Evolutionary conservation across 176 grass and related monocot genomes (phyloP).

Genomic region (Oryza nivara): DNA sequence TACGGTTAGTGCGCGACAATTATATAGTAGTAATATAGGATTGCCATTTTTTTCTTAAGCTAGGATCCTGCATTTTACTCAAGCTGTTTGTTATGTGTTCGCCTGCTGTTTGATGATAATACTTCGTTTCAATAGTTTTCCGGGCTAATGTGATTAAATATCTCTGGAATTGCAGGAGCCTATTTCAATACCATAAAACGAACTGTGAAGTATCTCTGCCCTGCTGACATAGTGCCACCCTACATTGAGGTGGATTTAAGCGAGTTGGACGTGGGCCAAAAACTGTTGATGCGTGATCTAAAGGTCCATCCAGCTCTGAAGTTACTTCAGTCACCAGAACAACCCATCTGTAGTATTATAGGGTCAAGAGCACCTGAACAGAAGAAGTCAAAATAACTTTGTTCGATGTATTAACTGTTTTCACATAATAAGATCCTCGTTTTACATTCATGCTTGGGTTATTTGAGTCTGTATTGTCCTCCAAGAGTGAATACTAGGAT

Average conservation of each 20-base stretch:
- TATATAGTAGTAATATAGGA: too few relatives aligned
- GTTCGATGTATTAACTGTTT: not conserved
- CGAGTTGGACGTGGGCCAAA: slow-evolving; percentile 81
- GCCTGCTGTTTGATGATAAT: not conserved
- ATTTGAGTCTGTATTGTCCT: slow-evolving; percentile 31
- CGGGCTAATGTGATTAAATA: slow-evolving; percentile 11
- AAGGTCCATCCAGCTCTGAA: slow-evolving; percentile 80
- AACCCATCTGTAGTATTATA: slow-evolving; percentile 66
- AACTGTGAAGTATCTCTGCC: slow-evolving; percentile 89
- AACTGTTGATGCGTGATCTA: slow-evolving; percentile 76
- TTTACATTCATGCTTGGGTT: slow-evolving; percentile 6
- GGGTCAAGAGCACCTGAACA: too few relatives aligned
- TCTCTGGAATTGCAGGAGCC: slow-evolving; percentile 59
- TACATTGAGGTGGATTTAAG: slow-evolving; percentile 98
- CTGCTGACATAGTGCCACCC: slow-evolving; percentile 94
- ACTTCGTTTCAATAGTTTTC: not conserved
- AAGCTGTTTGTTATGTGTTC: not conserved
- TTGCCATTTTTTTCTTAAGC: too few relatives aligned
- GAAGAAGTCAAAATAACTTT: slow-evolving; percentile 74
- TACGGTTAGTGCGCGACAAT: too few relatives aligned
- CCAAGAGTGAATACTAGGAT: slow-evolving; percentile 6
- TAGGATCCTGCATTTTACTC: not conserved
- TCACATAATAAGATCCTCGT: slow-evolving; percentile 32
- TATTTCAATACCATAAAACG: slow-evolving; percentile 97
- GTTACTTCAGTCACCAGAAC: slow-evolving; percentile 70